These are phyloP conservation scores for Copromyces sp. DNA, from an alignment of 495 filamentous ascomycete species.

Conservation along the genomic window DNA sequence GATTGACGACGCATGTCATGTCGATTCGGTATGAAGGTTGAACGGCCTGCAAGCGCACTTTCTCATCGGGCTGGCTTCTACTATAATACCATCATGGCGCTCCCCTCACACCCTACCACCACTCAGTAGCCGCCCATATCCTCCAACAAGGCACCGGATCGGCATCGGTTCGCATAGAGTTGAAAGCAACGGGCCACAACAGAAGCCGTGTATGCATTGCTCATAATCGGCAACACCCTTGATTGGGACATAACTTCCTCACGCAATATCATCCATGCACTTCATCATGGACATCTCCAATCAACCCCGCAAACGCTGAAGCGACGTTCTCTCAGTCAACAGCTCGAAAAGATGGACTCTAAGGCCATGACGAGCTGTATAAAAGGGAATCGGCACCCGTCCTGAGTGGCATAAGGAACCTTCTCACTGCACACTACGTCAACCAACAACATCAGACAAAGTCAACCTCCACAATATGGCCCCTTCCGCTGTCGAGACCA, in stretches of 20 bases:
- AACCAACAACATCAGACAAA: background rate
- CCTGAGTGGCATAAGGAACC: background rate
- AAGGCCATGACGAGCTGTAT: background rate
- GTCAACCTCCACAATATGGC: slow-evolving; percentile 11
- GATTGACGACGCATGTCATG: background rate
- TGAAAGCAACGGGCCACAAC: background rate
- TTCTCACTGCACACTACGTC: background rate
- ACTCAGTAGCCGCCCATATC: background rate
- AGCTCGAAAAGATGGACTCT: background rate
- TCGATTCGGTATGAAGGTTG: background rate
- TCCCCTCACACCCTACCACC: background rate
- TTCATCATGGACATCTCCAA: slow-evolving; percentile 5
- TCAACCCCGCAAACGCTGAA: slow-evolving; percentile 4
- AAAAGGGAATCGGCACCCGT: background rate
- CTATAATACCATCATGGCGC: no score
- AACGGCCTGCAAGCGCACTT: background rate
- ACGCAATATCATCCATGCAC: slow-evolving; percentile 16
- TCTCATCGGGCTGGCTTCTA: background rate
- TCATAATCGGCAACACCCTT: background rate
- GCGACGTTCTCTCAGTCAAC: background rate
- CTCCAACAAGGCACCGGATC: background rate
- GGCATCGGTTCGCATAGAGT: background rate
- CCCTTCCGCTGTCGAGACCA: slow-evolving; percentile 24
- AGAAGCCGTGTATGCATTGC: background rate
- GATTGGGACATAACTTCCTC: slow-evolving; percentile 7